Base-by-base conservation (phyloP, 495 filamentous ascomycete genomes). In the Talaromyces borbonicus region DNA sequence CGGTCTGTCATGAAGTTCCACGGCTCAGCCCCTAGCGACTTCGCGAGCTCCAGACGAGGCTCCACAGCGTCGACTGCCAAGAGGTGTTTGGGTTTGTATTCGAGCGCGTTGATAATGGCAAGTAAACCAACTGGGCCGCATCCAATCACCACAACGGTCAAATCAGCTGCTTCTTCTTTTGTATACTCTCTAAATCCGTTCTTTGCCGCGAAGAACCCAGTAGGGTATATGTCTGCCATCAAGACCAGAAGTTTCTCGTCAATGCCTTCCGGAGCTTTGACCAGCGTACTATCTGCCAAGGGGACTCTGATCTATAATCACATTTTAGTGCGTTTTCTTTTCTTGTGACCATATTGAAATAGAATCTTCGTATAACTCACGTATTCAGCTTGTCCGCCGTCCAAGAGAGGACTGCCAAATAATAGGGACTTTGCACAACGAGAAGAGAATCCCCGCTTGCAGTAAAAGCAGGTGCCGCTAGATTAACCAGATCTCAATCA, bases 91-190 rank as follows among this genome's bases (percentile, higher is more conserved):
- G 90, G 87, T 57, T 78, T 78, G 56, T 80, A 85, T 49, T 92
- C 84, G 19, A 86, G 67, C 1, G 87, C 85, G 53, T 87, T 84
- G 51, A 95, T 79, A 41, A 96, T 66, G 2, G 90, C 88, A 52
- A 90, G 96, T 19, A 96, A 70, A 2, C 89, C 90, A 14, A 90
- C 86, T 1, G 86, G 86, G 27, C 92, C 92, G 59, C 90, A 95
- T 8, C 90, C 92, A 49, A 96, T 81, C 23, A 95, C 58, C 1
- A 95, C 83, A 0, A 85, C 85, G 5, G 79, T 84, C 46, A 82
- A 78, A 49, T 88, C 78, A 12, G 71, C 56, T 44, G 85, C 77
- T 46, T 83, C 73, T 52, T 78, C 71, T 0, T 71, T 56, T 2
- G 72, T 77, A 37, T 86, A 70, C 44, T 77, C 66, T 27, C 73